Evolutionary conservation across 1,284 basidiomycete species (phyloP), one percentile per base, ranked within the genome.

Genomic region (Trichosporon ovoides): DNA sequence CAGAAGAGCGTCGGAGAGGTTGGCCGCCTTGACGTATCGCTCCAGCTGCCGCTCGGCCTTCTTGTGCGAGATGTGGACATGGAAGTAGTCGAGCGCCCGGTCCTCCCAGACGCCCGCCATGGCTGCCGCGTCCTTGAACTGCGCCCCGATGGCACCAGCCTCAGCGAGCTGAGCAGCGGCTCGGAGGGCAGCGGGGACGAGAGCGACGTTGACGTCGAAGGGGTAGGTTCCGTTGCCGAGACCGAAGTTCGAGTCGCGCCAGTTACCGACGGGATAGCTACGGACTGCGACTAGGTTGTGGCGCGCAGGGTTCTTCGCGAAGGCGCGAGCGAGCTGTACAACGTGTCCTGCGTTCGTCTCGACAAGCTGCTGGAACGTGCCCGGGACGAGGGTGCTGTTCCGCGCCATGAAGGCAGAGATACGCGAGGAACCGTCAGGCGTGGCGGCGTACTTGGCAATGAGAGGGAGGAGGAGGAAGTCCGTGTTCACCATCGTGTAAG

Each of bases 211-310:
- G 28, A 83, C 79, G 64, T 83, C 82, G 61, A 81, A 81, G 9
- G 81, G 79, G 55, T 79, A 80, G 34, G 70, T 70, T 3, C 81
- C 81, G 63, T 76, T 81, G 9, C 81, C 82, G 1, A 81, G 68
- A 0, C 82, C 81, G 48, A 77, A 65, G 57, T 78, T 78, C 24
- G 79, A 81, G 65, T 83, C 82, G 43, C 82, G 69, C 82, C 82
- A 83, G 63, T 82, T 79, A 0, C 82, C 82, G 1, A 79, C 75
- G 3, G 60, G 52, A 6, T 69, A 66, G 37, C 76, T 62, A 1
- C 77, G 72, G 7, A 75, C 72, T 20, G 71, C 64, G 24, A 80
- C 73, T 28, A 77, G 69, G 46, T 79, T 75, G 6, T 48, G 24
- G 18, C 73, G 59, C 55, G 74, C 72, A 0, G 77, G 72, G 20